A percentile compares a stretch with the other conserved stretches of the same genome.
phyloP scores from a whole-genome alignment of 1,284 basidiomycete species.

The Rhodotorula sp. region DNA sequence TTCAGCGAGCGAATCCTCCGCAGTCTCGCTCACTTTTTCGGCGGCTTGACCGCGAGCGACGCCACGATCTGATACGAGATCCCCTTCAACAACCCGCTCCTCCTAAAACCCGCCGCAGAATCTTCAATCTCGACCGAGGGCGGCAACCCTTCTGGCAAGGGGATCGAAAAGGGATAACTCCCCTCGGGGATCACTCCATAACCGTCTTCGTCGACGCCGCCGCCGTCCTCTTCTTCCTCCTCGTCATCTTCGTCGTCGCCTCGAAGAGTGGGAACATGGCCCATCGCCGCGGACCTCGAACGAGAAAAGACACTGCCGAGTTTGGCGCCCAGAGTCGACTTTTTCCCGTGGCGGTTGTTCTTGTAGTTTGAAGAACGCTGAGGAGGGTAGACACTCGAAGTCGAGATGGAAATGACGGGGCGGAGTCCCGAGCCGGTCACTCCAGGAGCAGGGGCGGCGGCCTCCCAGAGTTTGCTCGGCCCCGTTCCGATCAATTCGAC shows the following conservation, averaged over 20 bases:
- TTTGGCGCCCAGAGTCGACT: too few relatives aligned
- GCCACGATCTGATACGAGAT: slow-evolving; percentile 36
- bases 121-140: slow-evolving; percentile 24
- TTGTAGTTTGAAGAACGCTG: not conserved
- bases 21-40: slow-evolving; percentile 22
- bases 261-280: not conserved
- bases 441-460: not conserved
- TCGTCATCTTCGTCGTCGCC: not conserved
- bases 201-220: slow-evolving; percentile 25
- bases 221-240: not conserved
- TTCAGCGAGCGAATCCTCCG: too few relatives aligned
- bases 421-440: not conserved
- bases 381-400: not conserved
- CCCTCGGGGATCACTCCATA: slow-evolving; percentile 32
- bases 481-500: slow-evolving; percentile 36
- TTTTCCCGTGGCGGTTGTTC: not conserved
- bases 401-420: not conserved
- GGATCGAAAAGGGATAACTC: slow-evolving; percentile 33
- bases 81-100: slow-evolving; percentile 1
- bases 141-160: slow-evolving; percentile 33
- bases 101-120: too few relatives aligned
- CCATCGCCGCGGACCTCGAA: not conserved
- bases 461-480: slow-evolving; percentile 29
- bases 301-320: slow-evolving; percentile 11
- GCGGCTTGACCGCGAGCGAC: slow-evolving; percentile 19